phyloP scores from a whole-genome alignment of 2,329 filamentous ascomycete genomes.

The Phaeoacremonium minimum region DNA sequence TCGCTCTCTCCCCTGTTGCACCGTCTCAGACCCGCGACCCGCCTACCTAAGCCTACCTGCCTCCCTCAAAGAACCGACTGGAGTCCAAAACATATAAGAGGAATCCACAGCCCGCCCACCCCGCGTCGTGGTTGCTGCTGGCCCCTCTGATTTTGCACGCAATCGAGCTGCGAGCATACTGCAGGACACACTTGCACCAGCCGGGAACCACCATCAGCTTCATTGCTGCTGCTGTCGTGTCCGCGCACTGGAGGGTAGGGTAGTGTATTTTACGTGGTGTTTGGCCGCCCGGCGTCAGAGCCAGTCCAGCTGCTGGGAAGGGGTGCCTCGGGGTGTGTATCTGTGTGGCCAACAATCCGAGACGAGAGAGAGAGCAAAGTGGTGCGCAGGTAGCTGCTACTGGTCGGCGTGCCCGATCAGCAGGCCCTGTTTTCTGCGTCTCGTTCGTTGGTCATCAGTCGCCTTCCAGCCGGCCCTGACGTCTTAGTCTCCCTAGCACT shows the following conservation, averaged over 20 bases:
- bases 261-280: conserved; percentile 5
- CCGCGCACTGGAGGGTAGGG: conserved; percentile 4
- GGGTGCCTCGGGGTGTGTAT: no score
- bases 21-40: background rate
- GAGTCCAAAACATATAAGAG: no score
- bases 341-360: conserved; percentile 1
- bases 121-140: no score
- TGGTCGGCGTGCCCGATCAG: no score
- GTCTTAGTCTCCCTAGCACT: conserved; percentile 5
- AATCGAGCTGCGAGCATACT: no score
- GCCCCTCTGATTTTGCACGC: no score
- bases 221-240: no score
- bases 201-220: no score
- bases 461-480: conserved; percentile 4
- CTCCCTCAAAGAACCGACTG: no score
- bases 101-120: no score
- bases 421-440: conserved; percentile 1
- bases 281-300: background rate
- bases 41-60: conserved; percentile 1
- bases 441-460: background rate
- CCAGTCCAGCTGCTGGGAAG: conserved; percentile 2
- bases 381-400: no score
- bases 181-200: no score
- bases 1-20: conserved; percentile 3
- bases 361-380: background rate